Evolutionary conservation across 257 asterid genomes (phyloP).

Genomic region (Coffea eugenioides): DNA sequence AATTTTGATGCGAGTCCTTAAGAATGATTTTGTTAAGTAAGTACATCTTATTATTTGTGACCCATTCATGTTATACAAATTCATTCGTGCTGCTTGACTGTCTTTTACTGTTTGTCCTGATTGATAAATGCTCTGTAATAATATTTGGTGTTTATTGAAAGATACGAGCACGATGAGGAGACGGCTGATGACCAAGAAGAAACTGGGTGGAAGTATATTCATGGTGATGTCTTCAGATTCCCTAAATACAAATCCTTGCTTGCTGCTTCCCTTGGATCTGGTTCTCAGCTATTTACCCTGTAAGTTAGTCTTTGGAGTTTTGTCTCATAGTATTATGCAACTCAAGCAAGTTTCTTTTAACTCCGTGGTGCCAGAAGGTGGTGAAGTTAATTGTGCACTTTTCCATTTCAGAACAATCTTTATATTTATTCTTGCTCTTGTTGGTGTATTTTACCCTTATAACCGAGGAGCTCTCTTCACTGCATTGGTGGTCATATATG

Average conservation of each 20-base stretch:
- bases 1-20: constrained; percentile 42
- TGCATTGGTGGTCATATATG: constrained; percentile 41
- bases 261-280: constrained; percentile 40
- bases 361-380: background rate
- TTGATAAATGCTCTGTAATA: background rate
- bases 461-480: constrained; percentile 47
- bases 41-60: constrained; percentile 2
- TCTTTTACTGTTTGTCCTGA: background rate
- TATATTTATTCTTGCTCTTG: constrained; percentile 39
- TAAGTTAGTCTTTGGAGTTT: constrained; percentile 19
- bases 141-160: constrained; percentile 12
- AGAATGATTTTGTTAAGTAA: constrained; percentile 45
- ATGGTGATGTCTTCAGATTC: constrained; percentile 43
- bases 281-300: constrained; percentile 40
- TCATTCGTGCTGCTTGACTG: too few relatives aligned
- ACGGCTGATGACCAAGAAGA: constrained; percentile 44
- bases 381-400: background rate
- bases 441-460: constrained; percentile 48
- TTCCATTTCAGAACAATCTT: constrained; percentile 31
- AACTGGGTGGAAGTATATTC: constrained; percentile 45
- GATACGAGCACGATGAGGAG: constrained; percentile 45
- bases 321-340: background rate
- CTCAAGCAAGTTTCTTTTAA: background rate
- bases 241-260: constrained; percentile 36
- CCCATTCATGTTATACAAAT: background rate